Evolutionary conservation across 177 flowering plant species (phyloP).

Genomic region (Tripterygium wilfordii): DNA sequence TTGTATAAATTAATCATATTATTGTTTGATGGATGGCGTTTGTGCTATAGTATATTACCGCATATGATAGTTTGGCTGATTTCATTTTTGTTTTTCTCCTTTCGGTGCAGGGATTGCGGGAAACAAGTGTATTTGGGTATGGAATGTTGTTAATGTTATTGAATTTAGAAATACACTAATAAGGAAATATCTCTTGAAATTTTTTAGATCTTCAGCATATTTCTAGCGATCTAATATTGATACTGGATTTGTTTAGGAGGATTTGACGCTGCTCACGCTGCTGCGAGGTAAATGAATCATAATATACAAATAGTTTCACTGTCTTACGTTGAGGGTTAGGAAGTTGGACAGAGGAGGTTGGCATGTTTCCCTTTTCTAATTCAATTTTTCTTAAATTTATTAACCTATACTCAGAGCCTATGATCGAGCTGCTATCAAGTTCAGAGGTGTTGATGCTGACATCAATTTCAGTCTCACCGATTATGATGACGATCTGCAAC

Average conservation of each 20-base stretch:
- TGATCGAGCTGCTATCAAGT: conserved; percentile 92
- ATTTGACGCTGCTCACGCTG: conserved; percentile 90
- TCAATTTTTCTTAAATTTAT: background rate
- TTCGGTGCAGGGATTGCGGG: conserved; percentile 79
- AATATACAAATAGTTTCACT: background rate
- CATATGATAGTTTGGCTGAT: too few species aligned
- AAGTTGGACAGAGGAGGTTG: too few species aligned
- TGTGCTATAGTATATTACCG: too few species aligned
- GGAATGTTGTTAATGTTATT: conserved; percentile 12
- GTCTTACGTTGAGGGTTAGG: too few species aligned
- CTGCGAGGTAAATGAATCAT: conserved; percentile 63
- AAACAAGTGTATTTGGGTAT: conserved; percentile 93
- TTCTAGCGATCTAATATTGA: background rate
- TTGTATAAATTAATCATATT: too few species aligned
- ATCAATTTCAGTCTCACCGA: conserved; percentile 74
- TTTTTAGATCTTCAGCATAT: background rate
- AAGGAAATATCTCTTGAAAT: background rate
- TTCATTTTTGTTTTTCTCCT: conserved; percentile 3
- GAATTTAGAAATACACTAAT: background rate
- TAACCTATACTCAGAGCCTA: conserved; percentile 65
- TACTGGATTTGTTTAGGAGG: conserved; percentile 50
- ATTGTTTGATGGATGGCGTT: too few species aligned
- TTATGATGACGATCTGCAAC: conserved; percentile 79
- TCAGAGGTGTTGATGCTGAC: conserved; percentile 86
- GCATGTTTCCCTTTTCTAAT: background rate